Percentiles rank a stretch among this genome's conserved stretches.
These are phyloP conservation scores for Yarrowia porcina DNA, from an alignment of 805 yeast species.

Conservation along the genomic window DNA sequence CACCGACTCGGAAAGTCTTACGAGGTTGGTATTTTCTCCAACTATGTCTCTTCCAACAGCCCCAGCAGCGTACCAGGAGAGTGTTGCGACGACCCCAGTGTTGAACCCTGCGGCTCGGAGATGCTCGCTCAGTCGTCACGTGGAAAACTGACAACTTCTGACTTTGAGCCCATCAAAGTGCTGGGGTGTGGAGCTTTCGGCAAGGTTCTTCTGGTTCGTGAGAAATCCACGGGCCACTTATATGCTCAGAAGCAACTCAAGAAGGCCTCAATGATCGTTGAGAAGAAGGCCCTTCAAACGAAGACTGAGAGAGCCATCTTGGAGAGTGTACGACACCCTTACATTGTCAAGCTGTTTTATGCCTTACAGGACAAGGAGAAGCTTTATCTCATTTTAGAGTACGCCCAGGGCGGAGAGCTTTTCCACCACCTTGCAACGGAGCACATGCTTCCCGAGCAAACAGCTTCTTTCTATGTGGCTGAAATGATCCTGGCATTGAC, in stretches of 20 bases:
- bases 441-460: constrained; percentile 53
- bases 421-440: constrained; percentile 57
- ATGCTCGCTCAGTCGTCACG: background rate
- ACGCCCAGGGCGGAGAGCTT: constrained; percentile 85
- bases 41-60: constrained; percentile 37
- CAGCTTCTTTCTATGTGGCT: constrained; percentile 73
- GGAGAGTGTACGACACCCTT: constrained; percentile 69
- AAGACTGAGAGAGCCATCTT: constrained; percentile 75
- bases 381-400: constrained; percentile 72
- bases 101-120: constrained; percentile 11
- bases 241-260: constrained; percentile 85
- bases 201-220: constrained; percentile 74
- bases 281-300: constrained; percentile 62
- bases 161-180: constrained; percentile 72
- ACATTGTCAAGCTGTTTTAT: constrained; percentile 74
- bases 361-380: constrained; percentile 79
- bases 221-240: constrained; percentile 55
- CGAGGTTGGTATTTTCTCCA: constrained; percentile 47
- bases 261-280: constrained; percentile 74
- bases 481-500: constrained; percentile 74
- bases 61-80: constrained; percentile 5
- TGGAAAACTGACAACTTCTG: constrained; percentile 40
- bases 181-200: constrained; percentile 89
- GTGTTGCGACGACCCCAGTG: background rate
- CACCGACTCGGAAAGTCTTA: constrained; percentile 47